phyloP scores from a whole-genome alignment of 768 basidiomycete genomes.

The Tremella mesenterica region DNA sequence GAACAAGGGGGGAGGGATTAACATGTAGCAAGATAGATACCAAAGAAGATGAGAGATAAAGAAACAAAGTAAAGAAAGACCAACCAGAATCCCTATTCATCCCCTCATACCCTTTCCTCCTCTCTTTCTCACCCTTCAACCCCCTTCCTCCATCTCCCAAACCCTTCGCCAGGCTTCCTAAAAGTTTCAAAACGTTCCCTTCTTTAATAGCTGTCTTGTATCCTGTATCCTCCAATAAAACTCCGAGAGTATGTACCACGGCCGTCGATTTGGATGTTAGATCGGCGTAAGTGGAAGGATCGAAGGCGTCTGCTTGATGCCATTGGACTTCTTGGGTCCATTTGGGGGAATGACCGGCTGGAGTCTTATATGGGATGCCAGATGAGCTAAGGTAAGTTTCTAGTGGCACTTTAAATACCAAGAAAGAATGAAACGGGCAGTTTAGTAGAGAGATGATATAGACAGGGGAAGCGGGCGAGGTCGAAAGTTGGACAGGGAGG shows the following conservation, averaged over 20 bases:
- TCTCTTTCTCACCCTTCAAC: constrained; percentile 44
- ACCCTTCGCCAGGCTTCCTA: constrained; percentile 43
- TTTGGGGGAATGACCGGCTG: constrained; percentile 79
- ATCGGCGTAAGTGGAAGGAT: constrained; percentile 62
- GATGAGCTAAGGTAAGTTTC: constrained; percentile 57
- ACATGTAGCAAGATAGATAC: neutral
- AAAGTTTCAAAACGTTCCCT: constrained; percentile 53
- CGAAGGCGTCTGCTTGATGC: constrained; percentile 72
- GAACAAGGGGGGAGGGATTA: neutral
- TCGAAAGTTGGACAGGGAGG: neutral
- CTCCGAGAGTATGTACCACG: constrained; percentile 89
- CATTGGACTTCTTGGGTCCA: constrained; percentile 76
- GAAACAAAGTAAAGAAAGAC: constrained; percentile 4
- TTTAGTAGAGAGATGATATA: neutral
- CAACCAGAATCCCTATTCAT: constrained; percentile 85
- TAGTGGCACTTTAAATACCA: too few species aligned
- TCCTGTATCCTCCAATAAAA: constrained; percentile 65
- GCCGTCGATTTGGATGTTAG: constrained; percentile 61
- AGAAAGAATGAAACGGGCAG: neutral
- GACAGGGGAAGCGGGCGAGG: neutral
- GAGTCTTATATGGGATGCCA: constrained; percentile 72
- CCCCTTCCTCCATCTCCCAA: constrained; percentile 47
- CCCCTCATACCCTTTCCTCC: constrained; percentile 53
- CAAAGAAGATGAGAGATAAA: neutral
- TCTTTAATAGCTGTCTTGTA: constrained; percentile 68